Base-by-base conservation (phyloP, 2,329 filamentous ascomycete genomes). In the Emmonsia crescens region DNA sequence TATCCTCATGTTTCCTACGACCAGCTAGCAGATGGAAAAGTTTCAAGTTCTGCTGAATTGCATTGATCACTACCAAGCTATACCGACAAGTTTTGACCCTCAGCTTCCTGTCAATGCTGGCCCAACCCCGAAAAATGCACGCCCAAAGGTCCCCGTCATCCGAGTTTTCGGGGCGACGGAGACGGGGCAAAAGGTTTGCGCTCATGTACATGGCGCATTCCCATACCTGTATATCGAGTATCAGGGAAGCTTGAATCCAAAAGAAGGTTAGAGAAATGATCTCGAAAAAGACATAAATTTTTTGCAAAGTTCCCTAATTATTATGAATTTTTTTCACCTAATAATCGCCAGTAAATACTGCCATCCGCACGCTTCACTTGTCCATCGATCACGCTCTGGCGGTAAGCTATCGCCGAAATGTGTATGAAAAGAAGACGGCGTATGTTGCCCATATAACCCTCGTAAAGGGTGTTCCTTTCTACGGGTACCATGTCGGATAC, bases 191-290 rank as follows among this genome's bases (percentile, higher is more conserved):
- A 96, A 95, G 72, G 91, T 96, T 19, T 96, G 94, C 77, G 90
- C 90, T 36, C 94, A 99, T 77, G 85, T 99, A 61, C 94, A 97
- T 75, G 94, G 95, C 63, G 91, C 90, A 27, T 92, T 99, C 69
- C 94, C 94, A 1, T 99, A 99, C 72, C 79, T 97, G n/a, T 97
- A 91, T 72, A 80, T 99, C 61, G 88, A 93, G 73, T 96, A 96
- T 73, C 79, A 82, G 56, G 91, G 89, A 27, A 83, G 82, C 67
- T 74, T 94, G 63, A 80, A 80, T 48, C 78, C 81, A 10, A 82
- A 88, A 65, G 82, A 86, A 72, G 88, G 89, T 92, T 75, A 71
- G 83, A 68, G 56, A 59, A 49, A 29, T 24, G 36, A 55, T 14
- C 42, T 55, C n/a, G 27, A 52, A 33, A 33, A 33, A 27, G n/a